Conservation (phyloP, 176 grass and related monocot species). For the Carex myosuroides region DNA sequence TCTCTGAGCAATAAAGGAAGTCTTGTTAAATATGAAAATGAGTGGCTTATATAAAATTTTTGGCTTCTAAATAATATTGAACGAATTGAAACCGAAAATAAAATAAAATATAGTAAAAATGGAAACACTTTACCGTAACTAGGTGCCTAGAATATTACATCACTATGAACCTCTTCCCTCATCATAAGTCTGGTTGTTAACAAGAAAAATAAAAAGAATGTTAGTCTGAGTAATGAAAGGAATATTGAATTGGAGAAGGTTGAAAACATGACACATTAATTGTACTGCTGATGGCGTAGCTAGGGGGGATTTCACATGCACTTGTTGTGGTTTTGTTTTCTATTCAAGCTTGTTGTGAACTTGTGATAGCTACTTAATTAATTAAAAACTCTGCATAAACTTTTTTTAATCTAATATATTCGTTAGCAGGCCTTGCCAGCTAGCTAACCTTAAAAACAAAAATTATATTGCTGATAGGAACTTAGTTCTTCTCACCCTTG, state of each 20-base stretch:
- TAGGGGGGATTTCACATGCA: too few species aligned
- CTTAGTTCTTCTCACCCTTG: not conserved
- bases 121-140: not conserved
- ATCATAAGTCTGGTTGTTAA: not conserved
- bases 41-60: not conserved
- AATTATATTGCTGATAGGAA: not conserved
- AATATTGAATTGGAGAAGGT: not conserved
- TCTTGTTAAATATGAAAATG: not conserved
- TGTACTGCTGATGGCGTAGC: not conserved
- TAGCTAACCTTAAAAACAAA: too few species aligned
- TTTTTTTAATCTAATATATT: too few species aligned
- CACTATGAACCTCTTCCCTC: not conserved
- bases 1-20: not conserved
- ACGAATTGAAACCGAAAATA: not conserved
- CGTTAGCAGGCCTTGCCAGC: too few species aligned
- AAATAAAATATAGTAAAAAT: not conserved
- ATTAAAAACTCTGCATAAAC: too few species aligned
- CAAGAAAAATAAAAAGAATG: not conserved
- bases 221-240: not conserved
- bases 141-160: not conserved
- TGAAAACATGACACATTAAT: not conserved
- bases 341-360: too few species aligned
- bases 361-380: too few species aligned
- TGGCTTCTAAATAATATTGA: not conserved
- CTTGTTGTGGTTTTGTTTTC: too few species aligned